Evolutionary conservation across 495 filamentous ascomycete species (phyloP).

Genomic region (Choiromyces venosus): DNA sequence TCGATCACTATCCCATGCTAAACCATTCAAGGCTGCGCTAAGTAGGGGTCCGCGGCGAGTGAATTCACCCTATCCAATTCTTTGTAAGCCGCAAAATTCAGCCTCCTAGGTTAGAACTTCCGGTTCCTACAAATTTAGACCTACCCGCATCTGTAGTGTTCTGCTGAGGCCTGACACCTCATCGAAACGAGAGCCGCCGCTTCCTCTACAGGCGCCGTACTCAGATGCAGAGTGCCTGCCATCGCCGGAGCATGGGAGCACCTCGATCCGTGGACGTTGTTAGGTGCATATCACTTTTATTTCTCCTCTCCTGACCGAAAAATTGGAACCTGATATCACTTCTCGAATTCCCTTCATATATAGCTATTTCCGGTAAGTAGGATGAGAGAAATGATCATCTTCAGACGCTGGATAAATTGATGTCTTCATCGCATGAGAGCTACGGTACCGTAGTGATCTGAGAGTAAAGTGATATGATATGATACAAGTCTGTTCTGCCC

Average conservation of each 20-base stretch:
- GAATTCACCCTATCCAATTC: not conserved
- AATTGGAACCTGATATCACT: not conserved
- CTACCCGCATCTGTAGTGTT: not conserved
- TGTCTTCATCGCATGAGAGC: not conserved
- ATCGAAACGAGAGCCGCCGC: not conserved
- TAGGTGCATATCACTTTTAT: constrained; percentile 1
- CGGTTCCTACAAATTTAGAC: not conserved
- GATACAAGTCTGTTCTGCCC: too few species aligned
- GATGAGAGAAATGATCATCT: not conserved
- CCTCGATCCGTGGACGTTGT: not conserved
- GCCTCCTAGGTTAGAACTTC: not conserved
- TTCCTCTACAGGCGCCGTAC: not conserved
- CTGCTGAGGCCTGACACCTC: not conserved
- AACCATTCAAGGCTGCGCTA: not conserved
- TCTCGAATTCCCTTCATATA: not conserved
- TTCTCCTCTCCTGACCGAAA: not conserved
- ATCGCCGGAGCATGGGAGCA: not conserved
- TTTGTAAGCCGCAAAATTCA: not conserved
- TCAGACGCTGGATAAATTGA: not conserved
- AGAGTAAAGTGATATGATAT: not conserved
- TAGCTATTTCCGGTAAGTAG: not conserved
- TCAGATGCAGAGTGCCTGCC: not conserved
- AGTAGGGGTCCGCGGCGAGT: not conserved
- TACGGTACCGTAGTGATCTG: not conserved
- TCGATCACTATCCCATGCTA: not conserved